Conservation (phyloP, 2,329 filamentous ascomycete species). For the Neopestalotiopsis sp. region DNA sequence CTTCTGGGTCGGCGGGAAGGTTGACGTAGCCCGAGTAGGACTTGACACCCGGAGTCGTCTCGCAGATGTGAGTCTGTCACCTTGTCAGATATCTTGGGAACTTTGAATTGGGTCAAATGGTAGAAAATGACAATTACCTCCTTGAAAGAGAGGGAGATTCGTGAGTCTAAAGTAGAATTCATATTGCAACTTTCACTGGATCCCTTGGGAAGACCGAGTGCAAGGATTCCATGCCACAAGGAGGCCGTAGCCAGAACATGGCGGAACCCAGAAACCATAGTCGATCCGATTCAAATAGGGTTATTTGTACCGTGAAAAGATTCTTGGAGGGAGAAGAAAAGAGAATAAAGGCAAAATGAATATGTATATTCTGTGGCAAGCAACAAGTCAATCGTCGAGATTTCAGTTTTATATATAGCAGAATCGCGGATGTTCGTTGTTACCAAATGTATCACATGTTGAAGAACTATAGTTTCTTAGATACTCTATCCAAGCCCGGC, state of each 20-base stretch:
- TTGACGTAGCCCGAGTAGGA: constrained; percentile 45
- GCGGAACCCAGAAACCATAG: background rate
- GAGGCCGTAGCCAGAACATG: background rate
- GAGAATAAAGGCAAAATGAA: background rate
- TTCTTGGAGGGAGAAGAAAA: background rate
- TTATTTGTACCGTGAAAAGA: too few relatives aligned
- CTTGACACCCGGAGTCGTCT: constrained; percentile 56
- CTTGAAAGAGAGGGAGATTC: constrained; percentile 2
- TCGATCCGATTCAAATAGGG: too few relatives aligned
- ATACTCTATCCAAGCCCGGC: background rate
- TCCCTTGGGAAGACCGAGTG: background rate
- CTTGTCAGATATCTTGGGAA: background rate
- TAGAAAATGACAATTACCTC: background rate
- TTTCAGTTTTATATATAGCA: background rate
- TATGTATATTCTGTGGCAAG: background rate
- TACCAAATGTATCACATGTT: too few relatives aligned
- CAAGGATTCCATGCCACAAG: background rate
- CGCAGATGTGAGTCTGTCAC: constrained; percentile 40
- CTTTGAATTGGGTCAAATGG: background rate
- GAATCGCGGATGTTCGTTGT: background rate
- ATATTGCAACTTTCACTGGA: background rate
- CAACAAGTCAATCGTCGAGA: background rate
- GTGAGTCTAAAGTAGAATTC: background rate
- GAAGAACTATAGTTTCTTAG: too few relatives aligned
- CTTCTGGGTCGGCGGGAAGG: constrained; percentile 23